Base-by-base conservation (phyloP, 805 yeast genomes). In the Ogataea ganodermae region DNA sequence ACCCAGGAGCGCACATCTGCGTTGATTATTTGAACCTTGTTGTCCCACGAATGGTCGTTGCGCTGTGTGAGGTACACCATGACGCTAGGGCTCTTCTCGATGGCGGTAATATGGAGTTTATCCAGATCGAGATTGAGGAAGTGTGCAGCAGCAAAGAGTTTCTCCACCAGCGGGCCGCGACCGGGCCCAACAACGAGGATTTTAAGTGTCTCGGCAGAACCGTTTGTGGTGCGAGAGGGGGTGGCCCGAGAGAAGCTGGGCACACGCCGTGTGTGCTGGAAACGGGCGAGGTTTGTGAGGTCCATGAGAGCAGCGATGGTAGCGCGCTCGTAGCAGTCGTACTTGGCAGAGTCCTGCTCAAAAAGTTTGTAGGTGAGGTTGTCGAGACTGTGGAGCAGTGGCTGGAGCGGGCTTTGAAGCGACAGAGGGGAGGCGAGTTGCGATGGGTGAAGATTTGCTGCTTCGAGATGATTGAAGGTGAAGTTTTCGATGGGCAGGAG, bases 111-210 rank as follows among this genome's bases (percentile, higher is more conserved):
- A n/a, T 60, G 56, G 14, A 68, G 47, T 33, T 52, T 50, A 10
- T 49, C 45, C 32, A 51, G 21, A 48, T 66, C 56, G 30, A 65
- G 42, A 7, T 61, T 52, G 3, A 75, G 53, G 17, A 57, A 57
- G 3, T 62, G 56, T 1, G 80, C 55, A 2, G 82, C 78, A 5
- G 66, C 59, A 24, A 76, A 66, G 0, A 78, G 69, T 17, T 75
- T 70, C 36, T 82, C 82, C 2, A 90, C 81, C 23, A 91, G 66
- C 0, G 92, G 91, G 1, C 97, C 97, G 37, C 89, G 70, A 1
- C 97, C 97, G 0, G 97, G 94, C 0, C 97, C 97, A 2, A 86
- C 81, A 2, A 91, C 75, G 3, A 86, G 73, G 7, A 87, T 67
- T 9, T 68, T 67, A 22, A 74, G 52, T 12, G 18, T 18, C 2